Evolutionary conservation across 495 filamentous ascomycete species (phyloP).

Genomic region (Haplographium delicatum): DNA sequence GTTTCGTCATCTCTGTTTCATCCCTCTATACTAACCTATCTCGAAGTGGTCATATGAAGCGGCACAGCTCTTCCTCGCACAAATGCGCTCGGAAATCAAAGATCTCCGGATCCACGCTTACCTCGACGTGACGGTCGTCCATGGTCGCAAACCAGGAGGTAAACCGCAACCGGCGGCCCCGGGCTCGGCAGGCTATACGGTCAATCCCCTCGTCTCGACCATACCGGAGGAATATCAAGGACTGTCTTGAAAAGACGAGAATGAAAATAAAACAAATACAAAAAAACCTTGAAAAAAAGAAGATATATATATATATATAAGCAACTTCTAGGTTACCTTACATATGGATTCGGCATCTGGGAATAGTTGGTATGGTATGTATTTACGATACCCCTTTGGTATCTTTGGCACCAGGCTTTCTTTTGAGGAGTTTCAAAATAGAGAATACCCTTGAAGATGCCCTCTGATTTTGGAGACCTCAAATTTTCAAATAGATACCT

Average conservation of each 20-base stretch:
- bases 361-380: too few species aligned
- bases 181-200: neutral
- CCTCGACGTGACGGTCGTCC: constrained; percentile 14
- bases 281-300: too few species aligned
- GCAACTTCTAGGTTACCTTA: too few species aligned
- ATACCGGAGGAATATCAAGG: constrained; percentile 10
- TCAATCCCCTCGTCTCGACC: neutral
- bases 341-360: too few species aligned
- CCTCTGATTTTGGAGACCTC: too few species aligned
- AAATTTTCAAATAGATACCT: too few species aligned
- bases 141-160: constrained; percentile 14
- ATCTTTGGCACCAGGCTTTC: too few species aligned
- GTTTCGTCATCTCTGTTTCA: constrained; percentile 1
- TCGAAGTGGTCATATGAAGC: constrained; percentile 15
- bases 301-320: too few species aligned
- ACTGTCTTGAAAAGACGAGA: constrained; percentile 1
- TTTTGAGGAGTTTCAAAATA: too few species aligned
- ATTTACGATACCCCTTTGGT: too few species aligned
- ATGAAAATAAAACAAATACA: too few species aligned
- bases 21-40: neutral
- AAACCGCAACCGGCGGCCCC: neutral
- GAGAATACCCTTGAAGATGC: too few species aligned
- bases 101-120: constrained; percentile 18
- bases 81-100: constrained; percentile 17
- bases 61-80: constrained; percentile 16